Conservation (phyloP, 768 basidiomycete genomes). For the Termitomyces sp. region DNA sequence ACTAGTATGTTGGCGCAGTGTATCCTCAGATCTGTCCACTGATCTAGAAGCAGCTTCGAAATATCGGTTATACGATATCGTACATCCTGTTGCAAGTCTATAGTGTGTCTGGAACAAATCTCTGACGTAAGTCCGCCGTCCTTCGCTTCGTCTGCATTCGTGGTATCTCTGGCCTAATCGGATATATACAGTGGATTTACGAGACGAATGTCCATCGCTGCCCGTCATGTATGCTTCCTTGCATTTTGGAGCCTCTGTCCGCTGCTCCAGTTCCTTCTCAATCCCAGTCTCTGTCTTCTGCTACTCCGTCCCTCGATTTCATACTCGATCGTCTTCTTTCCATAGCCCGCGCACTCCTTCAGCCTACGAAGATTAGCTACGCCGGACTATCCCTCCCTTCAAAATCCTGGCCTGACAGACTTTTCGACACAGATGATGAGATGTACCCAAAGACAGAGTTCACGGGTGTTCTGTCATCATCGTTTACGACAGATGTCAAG, state of each 20-base stretch:
- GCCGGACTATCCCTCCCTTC: not conserved
- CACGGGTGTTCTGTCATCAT: constrained; percentile 1
- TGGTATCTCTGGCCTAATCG: not conserved
- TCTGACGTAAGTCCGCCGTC: constrained; percentile 5
- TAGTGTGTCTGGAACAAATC: constrained; percentile 12
- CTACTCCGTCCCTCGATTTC: not conserved
- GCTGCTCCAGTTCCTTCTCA: not conserved
- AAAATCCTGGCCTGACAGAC: not conserved
- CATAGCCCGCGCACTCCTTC: not conserved
- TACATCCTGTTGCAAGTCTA: constrained; percentile 8
- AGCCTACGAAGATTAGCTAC: not conserved
- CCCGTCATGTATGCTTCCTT: constrained; percentile 12
- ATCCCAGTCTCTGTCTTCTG: not conserved
- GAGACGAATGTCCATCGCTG: constrained; percentile 9
- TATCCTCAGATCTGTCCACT: not conserved
- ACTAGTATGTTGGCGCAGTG: not conserved
- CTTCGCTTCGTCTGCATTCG: not conserved
- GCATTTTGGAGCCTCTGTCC: not conserved
- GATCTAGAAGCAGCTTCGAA: constrained; percentile 4
- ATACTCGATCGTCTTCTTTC: not conserved
- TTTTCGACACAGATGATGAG: constrained; percentile 8
- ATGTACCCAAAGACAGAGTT: constrained; percentile 10
- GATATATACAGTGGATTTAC: constrained; percentile 9
- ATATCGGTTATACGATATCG: constrained; percentile 12
- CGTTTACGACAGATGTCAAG: constrained; percentile 6